Evolutionary conservation across 768 basidiomycete species (phyloP).

Genomic region (Lyophyllum decastes): DNA sequence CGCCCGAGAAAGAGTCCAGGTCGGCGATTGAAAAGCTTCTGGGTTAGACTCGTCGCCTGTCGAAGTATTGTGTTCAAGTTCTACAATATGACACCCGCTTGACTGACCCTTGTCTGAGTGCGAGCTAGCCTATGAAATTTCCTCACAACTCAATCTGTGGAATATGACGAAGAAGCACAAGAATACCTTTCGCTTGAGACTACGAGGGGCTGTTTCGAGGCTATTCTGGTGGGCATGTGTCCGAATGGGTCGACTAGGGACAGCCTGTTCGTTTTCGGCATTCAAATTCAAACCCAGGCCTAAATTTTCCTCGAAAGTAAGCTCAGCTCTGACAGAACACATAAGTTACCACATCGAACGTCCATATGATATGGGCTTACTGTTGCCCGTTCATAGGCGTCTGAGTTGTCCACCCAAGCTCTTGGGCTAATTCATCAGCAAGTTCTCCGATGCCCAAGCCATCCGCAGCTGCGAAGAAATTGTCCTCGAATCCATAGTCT

Average conservation of each 20-base stretch:
- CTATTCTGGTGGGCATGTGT: neutral
- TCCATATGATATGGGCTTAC: conserved; percentile 9
- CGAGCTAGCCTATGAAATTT: neutral
- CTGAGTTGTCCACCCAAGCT: conserved; percentile 68
- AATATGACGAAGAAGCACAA: neutral
- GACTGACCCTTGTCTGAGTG: conserved; percentile 17
- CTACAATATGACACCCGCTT: neutral
- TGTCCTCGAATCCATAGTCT: conserved; percentile 52
- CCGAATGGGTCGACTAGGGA: neutral
- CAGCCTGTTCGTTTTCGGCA: conserved; percentile 17
- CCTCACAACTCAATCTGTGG: neutral
- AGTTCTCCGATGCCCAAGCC: conserved; percentile 59
- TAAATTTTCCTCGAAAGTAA: neutral
- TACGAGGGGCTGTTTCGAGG: neutral
- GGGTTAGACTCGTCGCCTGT: neutral
- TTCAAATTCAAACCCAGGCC: conserved; percentile 27
- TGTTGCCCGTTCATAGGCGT: conserved; percentile 26
- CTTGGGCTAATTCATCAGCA: conserved; percentile 74
- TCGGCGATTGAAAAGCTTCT: neutral
- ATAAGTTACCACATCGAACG: neutral
- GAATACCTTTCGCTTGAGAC: conserved; percentile 15
- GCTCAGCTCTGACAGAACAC: neutral
- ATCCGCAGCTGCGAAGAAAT: conserved; percentile 52
- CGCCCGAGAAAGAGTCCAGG: conserved; percentile 6
- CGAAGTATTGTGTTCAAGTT: neutral